Evolutionary conservation across 2,329 filamentous ascomycete species (phyloP).

Genomic region (Colletotrichum higginsianum): DNA sequence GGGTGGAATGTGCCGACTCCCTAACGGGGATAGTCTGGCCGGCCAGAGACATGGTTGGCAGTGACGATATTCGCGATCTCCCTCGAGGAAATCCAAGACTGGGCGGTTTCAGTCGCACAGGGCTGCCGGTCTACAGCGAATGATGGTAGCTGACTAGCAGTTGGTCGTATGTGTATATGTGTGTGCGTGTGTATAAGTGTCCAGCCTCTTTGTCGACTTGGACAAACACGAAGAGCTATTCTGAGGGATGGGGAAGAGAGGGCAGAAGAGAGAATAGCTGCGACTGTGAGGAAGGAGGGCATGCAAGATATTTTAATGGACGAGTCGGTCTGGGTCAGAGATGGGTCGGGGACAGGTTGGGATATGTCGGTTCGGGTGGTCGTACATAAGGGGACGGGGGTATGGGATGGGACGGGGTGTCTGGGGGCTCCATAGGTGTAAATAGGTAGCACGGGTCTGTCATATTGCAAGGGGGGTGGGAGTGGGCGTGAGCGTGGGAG

Average conservation of each 20-base stretch:
- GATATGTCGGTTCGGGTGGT: conserved; percentile 23
- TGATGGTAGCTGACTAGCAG: conserved; percentile 13
- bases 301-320: conserved; percentile 40
- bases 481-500: neutral
- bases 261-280: conserved; percentile 1
- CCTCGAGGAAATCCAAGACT: conserved; percentile 39
- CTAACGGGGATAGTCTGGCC: conserved; percentile 42
- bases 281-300: conserved; percentile 24
- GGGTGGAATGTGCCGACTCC: conserved; percentile 37
- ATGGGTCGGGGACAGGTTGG: conserved; percentile 21
- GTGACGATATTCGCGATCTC: conserved; percentile 35
- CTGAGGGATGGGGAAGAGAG: conserved; percentile 5
- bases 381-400: conserved; percentile 32
- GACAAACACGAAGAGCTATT: conserved; percentile 8
- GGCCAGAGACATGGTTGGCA: conserved; percentile 43
- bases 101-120: conserved; percentile 36
- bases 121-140: conserved; percentile 38
- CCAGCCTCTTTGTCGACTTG: conserved; percentile 15
- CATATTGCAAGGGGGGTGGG: conserved; percentile 9
- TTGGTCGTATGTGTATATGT: neutral
- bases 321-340: conserved; percentile 35
- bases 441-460: conserved; percentile 23
- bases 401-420: conserved; percentile 9
- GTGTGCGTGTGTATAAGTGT: conserved; percentile 29
- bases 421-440: conserved; percentile 39